A percentile compares a stretch with the other conserved stretches of the same genome.
Conservation (phyloP, 2,329 filamentous ascomycete species). For the Beauveria sp. region DNA sequence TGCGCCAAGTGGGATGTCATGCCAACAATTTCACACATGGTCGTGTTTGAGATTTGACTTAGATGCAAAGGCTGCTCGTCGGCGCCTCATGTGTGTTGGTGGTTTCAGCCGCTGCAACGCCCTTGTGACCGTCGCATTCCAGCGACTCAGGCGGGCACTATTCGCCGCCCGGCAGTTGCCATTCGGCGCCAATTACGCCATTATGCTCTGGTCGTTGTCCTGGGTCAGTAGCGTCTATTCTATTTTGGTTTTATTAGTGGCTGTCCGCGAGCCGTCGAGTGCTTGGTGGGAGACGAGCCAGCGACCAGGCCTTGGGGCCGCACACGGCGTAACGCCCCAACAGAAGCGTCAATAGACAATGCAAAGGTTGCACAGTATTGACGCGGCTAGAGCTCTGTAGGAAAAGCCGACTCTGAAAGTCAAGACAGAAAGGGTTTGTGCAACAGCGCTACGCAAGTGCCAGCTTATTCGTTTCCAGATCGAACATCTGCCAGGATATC, state of each 20-base stretch:
- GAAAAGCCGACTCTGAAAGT: no score
- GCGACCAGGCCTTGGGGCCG: no score
- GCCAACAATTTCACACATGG: not conserved
- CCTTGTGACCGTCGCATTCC: not conserved
- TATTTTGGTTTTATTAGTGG: no score
- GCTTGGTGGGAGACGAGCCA: no score
- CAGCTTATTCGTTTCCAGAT: not conserved
- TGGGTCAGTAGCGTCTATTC: no score
- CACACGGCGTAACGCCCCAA: no score
- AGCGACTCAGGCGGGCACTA: not conserved
- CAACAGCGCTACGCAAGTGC: not conserved
- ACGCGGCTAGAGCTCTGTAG: no score
- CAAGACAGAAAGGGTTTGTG: not conserved
- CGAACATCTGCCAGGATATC: not conserved
- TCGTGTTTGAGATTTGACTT: slow-evolving; percentile 5
- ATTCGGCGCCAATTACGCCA: not conserved
- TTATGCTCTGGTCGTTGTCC: not conserved
- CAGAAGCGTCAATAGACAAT: no score
- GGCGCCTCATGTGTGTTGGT: not conserved
- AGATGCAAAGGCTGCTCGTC: not conserved
- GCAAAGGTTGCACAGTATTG: no score
- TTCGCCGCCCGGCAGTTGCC: not conserved
- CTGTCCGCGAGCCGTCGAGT: no score
- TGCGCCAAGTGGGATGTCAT: not conserved
- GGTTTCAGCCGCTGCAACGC: not conserved